phyloP scores from a whole-genome alignment of 345 rosid species.

The Streptanthus diversifolius region DNA sequence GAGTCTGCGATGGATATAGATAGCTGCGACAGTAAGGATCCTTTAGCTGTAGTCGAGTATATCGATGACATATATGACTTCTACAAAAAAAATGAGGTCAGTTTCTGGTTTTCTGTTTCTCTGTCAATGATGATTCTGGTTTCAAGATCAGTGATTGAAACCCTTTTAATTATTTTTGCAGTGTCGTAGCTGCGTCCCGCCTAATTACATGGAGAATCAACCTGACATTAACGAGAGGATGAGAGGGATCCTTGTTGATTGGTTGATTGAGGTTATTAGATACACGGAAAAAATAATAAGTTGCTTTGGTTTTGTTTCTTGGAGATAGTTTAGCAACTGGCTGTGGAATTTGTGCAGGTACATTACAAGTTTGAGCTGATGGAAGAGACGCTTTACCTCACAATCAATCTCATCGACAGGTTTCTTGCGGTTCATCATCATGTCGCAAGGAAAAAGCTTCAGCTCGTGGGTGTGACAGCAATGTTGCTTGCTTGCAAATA shows the following conservation, averaged over 20 bases:
- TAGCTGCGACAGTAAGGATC: slow-evolving; percentile 55
- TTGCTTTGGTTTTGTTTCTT: not conserved
- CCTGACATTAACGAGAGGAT: slow-evolving; percentile 76
- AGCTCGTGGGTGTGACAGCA: slow-evolving; percentile 90
- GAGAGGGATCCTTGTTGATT: slow-evolving; percentile 92
- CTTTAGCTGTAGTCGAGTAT: slow-evolving; percentile 82
- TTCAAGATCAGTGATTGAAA: not conserved
- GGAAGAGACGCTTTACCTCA: slow-evolving; percentile 92
- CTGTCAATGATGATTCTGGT: not conserved
- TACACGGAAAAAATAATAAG: not conserved
- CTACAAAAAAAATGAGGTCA: slow-evolving; percentile 80
- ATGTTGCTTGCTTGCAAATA: slow-evolving; percentile 98
- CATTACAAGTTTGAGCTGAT: slow-evolving; percentile 97
- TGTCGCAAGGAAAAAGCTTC: slow-evolving; percentile 84
- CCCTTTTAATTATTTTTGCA: slow-evolving; percentile 29
- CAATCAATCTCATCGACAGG: slow-evolving; percentile 88
- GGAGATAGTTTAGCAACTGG: not conserved
- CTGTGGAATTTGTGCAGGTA: slow-evolving; percentile 47
- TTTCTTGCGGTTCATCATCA: slow-evolving; percentile 55
- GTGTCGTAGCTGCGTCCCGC: slow-evolving; percentile 52
- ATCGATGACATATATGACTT: slow-evolving; percentile 61
- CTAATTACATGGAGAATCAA: slow-evolving; percentile 73
- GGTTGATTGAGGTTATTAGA: slow-evolving; percentile 75
- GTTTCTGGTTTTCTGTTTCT: slow-evolving; percentile 3
- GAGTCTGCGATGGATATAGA: slow-evolving; percentile 68